Percentiles rank a stretch among this genome's conserved stretches.
Evolutionary conservation across 2,329 filamentous ascomycete genomes (phyloP).

Genomic region (Colletotrichum eleusines): DNA sequence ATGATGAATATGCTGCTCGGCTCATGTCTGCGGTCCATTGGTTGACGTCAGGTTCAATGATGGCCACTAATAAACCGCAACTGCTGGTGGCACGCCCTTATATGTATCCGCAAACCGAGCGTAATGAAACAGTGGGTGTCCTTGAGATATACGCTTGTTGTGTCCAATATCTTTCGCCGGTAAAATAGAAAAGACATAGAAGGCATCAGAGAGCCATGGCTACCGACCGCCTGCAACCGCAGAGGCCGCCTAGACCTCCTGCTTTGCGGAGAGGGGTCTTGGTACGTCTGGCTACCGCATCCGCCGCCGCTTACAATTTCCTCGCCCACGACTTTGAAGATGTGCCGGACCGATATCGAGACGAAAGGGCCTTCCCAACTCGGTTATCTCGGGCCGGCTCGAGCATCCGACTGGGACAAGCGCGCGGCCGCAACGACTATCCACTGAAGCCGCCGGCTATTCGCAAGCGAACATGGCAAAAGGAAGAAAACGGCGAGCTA

Average conservation of each 20-base stretch:
- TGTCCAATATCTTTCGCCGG: slow-evolving; percentile 6
- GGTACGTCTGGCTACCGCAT: slow-evolving; percentile 24
- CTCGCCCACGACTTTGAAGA: slow-evolving; percentile 36
- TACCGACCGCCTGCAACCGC: slow-evolving; percentile 15
- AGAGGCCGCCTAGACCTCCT: slow-evolving; percentile 28
- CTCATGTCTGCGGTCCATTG: slow-evolving; percentile 5
- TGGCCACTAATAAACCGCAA: slow-evolving; percentile 16
- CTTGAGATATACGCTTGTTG: slow-evolving; percentile 5
- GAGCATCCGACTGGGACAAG: slow-evolving; percentile 28
- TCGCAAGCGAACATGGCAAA: slow-evolving; percentile 36
- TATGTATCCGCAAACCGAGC: slow-evolving; percentile 32
- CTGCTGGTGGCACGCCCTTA: slow-evolving; percentile 18
- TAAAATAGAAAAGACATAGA: neutral
- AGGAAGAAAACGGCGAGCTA: slow-evolving; percentile 1
- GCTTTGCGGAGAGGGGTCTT: slow-evolving; percentile 12
- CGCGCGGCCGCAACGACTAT: slow-evolving; percentile 28
- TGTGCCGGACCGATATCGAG: slow-evolving; percentile 31
- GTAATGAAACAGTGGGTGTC: neutral
- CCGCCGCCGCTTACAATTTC: slow-evolving; percentile 32
- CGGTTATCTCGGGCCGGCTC: slow-evolving; percentile 33
- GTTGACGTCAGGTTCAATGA: slow-evolving; percentile 31
- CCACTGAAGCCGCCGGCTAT: slow-evolving; percentile 26
- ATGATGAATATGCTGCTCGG: neutral
- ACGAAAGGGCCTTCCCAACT: slow-evolving; percentile 29
- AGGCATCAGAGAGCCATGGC: slow-evolving; percentile 23